Conservation (phyloP, 1,139 yeast species). For the Kodamaea sp. region DNA sequence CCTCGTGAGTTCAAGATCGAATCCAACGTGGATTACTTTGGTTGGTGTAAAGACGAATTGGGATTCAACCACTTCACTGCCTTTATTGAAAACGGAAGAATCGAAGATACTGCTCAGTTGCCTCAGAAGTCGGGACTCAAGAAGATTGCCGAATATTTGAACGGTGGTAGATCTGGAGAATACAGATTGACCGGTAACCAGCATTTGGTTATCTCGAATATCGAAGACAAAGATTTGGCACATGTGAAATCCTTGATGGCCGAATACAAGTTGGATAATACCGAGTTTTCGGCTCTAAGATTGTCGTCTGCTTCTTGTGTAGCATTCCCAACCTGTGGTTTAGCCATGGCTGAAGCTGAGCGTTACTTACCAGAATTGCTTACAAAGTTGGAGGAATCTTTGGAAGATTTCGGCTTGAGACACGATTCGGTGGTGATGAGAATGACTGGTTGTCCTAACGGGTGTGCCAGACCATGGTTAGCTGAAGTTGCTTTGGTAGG, state of each 20-base stretch:
- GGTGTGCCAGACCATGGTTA: slow-evolving; percentile 98
- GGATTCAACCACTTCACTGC: slow-evolving; percentile 90
- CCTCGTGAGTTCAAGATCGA: slow-evolving; percentile 75
- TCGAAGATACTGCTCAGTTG: slow-evolving; percentile 86
- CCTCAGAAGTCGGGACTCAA: slow-evolving; percentile 89
- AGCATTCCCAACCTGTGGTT: slow-evolving; percentile 98
- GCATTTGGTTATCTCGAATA: slow-evolving; percentile 76
- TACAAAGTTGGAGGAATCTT: slow-evolving; percentile 74
- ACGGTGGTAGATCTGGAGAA: slow-evolving; percentile 61
- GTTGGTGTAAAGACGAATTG: slow-evolving; percentile 90
- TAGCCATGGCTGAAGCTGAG: slow-evolving; percentile 98
- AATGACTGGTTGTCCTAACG: slow-evolving; percentile 99
- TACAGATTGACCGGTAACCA: slow-evolving; percentile 96
- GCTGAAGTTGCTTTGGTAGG: slow-evolving; percentile 97
- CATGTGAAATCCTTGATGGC: slow-evolving; percentile 63
- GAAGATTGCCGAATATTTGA: slow-evolving; percentile 71
- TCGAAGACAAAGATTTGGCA: slow-evolving; percentile 67
- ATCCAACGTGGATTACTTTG: slow-evolving; percentile 88
- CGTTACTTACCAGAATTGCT: slow-evolving; percentile 87
- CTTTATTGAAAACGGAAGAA: slow-evolving; percentile 95
- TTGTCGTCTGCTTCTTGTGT: slow-evolving; percentile 96
- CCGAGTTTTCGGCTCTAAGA: slow-evolving; percentile 80
- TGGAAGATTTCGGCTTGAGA: slow-evolving; percentile 91
- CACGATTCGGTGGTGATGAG: slow-evolving; percentile 96
- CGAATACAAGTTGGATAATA: slow-evolving; percentile 80